A percentile compares a stretch with the other conserved stretches of the same genome.
Evolutionary conservation across 495 filamentous ascomycete genomes (phyloP).

Genomic region (Penicillium argentinense): DNA sequence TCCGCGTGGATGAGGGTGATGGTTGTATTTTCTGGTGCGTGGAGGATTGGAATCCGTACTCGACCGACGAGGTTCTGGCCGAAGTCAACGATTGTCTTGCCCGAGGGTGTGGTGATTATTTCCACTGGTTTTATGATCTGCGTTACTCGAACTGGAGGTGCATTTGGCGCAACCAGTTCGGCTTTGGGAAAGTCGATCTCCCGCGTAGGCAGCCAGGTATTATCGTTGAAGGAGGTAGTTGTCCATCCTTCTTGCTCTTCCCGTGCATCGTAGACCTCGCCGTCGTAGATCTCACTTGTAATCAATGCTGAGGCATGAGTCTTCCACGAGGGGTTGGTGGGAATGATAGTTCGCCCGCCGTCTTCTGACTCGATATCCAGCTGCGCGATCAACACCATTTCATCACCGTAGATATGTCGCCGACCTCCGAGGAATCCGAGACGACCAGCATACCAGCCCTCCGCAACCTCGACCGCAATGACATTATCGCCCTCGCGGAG

Average conservation of each 20-base stretch:
- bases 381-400: slow-evolving; percentile 43
- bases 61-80: slow-evolving; percentile 57
- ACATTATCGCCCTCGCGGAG: slow-evolving; percentile 38
- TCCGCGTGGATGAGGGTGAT: slow-evolving; percentile 47
- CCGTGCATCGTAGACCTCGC: slow-evolving; percentile 48
- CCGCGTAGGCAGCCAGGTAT: slow-evolving; percentile 17
- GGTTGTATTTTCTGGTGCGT: slow-evolving; percentile 26
- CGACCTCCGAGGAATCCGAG: slow-evolving; percentile 41
- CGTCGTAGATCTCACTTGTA: slow-evolving; percentile 53
- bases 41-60: slow-evolving; percentile 35
- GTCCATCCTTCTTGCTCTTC: slow-evolving; percentile 29
- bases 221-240: slow-evolving; percentile 1
- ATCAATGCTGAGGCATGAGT: slow-evolving; percentile 38
- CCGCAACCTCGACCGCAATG: slow-evolving; percentile 50
- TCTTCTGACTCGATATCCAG: slow-evolving; percentile 36
- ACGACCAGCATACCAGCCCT: slow-evolving; percentile 56
- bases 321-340: slow-evolving; percentile 47
- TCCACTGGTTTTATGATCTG: slow-evolving; percentile 37
- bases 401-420: slow-evolving; percentile 44
- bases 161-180: slow-evolving; percentile 38
- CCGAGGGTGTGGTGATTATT: slow-evolving; percentile 43
- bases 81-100: slow-evolving; percentile 53
- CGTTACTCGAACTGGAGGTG: slow-evolving; percentile 41
- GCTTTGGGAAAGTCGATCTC: slow-evolving; percentile 24
- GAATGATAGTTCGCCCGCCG: slow-evolving; percentile 23